phyloP scores from a whole-genome alignment of 148 eudicot genomes.

The Vaccinium darrowii region DNA sequence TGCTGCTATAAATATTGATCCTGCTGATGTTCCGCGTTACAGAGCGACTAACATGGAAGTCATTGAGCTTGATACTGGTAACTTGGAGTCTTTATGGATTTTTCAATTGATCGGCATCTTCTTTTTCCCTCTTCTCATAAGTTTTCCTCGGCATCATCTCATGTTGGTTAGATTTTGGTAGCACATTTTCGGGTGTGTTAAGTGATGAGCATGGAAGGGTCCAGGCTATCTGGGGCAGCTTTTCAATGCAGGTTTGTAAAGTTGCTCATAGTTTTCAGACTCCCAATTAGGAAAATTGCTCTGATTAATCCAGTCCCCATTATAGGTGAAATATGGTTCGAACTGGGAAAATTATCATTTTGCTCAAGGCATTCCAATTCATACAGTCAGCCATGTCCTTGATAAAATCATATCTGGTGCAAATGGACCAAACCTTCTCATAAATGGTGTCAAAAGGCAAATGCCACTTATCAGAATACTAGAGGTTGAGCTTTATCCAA shows the following conservation, averaged over 20 bases:
- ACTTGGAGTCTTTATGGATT: not conserved
- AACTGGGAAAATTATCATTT: conserved; percentile 88
- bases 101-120: not conserved
- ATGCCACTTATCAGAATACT: conserved; percentile 87
- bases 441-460: conserved; percentile 74
- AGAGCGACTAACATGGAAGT: conserved; percentile 97
- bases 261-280: conserved; percentile 7
- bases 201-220: conserved; percentile 88
- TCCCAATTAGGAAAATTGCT: not conserved
- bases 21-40: conserved; percentile 88
- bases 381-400: conserved; percentile 75
- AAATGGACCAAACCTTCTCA: conserved; percentile 70
- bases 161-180: conserved; percentile 70
- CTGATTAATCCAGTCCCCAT: conserved; percentile 23
- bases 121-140: not conserved
- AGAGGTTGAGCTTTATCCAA: conserved; percentile 89
- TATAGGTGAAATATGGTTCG: conserved; percentile 69
- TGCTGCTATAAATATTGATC: conserved; percentile 76
- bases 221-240: conserved; percentile 94
- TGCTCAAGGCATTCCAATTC: conserved; percentile 88
- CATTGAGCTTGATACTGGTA: conserved; percentile 95
- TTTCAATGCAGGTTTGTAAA: conserved; percentile 78
- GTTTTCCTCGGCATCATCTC: conserved; percentile 5
- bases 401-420: conserved; percentile 73
- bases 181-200: conserved; percentile 87